These are phyloP conservation scores for Colletotrichum ledebouriae DNA, from an alignment of 2,329 filamentous ascomycete species.

Conservation along the genomic window DNA sequence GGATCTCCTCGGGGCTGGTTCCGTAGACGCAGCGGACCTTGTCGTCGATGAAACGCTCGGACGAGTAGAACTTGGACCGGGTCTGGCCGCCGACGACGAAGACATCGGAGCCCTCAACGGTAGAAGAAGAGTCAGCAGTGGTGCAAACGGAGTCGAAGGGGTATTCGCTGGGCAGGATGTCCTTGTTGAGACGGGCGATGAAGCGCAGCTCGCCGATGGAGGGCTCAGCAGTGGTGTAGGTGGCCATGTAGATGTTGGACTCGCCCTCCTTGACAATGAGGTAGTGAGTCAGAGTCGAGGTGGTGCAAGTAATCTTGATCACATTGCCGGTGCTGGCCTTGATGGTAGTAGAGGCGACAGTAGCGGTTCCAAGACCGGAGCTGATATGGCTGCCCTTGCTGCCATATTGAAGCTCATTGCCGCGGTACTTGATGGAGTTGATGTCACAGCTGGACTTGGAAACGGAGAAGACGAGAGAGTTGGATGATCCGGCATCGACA, in stretches of 20 bases:
- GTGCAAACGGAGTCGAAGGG: constrained; percentile 69
- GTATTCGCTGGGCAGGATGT: constrained; percentile 64
- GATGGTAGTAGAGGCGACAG: constrained; percentile 63
- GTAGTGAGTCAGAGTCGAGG: constrained; percentile 74
- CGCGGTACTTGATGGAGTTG: constrained; percentile 72
- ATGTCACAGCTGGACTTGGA: constrained; percentile 71
- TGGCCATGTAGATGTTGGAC: constrained; percentile 71
- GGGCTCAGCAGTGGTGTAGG: constrained; percentile 71
- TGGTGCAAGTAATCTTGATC: constrained; percentile 72
- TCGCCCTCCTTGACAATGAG: constrained; percentile 72
- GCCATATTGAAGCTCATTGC: constrained; percentile 69
- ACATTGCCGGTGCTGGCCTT: constrained; percentile 55
- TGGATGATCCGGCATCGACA: constrained; percentile 62
- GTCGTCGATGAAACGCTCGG: constrained; percentile 78
- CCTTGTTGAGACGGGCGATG: constrained; percentile 70
- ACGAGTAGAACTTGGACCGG: constrained; percentile 78
- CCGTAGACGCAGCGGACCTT: constrained; percentile 72
- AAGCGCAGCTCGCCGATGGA: constrained; percentile 72
- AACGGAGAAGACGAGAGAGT: constrained; percentile 65
- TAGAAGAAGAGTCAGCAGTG: constrained; percentile 63
- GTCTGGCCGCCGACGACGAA: constrained; percentile 73
- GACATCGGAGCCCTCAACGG: constrained; percentile 71
- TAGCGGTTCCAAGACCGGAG: constrained; percentile 70
- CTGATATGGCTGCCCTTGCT: constrained; percentile 67
- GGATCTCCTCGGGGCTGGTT: constrained; percentile 57